A percentile compares a stretch with the other conserved stretches of the same genome.
These are phyloP conservation scores for Penicillium lividum DNA, from an alignment of 495 filamentous ascomycete species.

Conservation along the genomic window DNA sequence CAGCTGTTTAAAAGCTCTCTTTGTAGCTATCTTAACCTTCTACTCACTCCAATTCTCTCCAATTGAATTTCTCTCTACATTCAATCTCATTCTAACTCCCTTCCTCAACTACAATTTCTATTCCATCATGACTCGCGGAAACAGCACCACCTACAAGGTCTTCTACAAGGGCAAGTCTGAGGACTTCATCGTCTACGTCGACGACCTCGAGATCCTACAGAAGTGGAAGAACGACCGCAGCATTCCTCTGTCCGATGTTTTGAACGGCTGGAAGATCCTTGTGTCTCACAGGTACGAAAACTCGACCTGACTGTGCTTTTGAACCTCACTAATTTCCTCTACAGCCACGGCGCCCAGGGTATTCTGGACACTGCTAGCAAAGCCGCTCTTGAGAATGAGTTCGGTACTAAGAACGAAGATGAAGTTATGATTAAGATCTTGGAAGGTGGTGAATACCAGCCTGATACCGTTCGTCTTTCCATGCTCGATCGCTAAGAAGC, in stretches of 20 bases:
- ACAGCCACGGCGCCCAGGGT: conserved; percentile 85
- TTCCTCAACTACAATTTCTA: conserved; percentile 19
- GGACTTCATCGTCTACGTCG: conserved; percentile 89
- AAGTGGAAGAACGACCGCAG: conserved; percentile 83
- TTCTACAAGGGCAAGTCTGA: conserved; percentile 87
- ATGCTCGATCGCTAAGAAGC: neutral
- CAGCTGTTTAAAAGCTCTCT: conserved; percentile 18
- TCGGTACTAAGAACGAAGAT: conserved; percentile 76
- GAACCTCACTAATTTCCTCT: conserved; percentile 1
- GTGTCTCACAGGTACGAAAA: conserved; percentile 80
- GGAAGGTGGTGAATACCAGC: conserved; percentile 69
- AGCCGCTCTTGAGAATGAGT: conserved; percentile 74
- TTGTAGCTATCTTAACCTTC: conserved; percentile 3
- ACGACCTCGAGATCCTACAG: conserved; percentile 67
- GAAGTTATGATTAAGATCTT: conserved; percentile 79
- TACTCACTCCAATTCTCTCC: neutral
- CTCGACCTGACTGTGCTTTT: neutral
- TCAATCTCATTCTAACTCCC: neutral
- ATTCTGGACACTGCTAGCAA: conserved; percentile 75
- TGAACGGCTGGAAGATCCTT: conserved; percentile 88
- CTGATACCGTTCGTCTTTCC: conserved; percentile 57
- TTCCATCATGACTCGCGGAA: conserved; percentile 73
- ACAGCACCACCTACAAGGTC: conserved; percentile 72
- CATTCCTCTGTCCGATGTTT: conserved; percentile 78
- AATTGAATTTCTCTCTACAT: conserved; percentile 5